Percentiles rank a stretch among this genome's conserved stretches.
Conservation (phyloP, 1,284 basidiomycete species). For the Leucoagaricus sp. region DNA sequence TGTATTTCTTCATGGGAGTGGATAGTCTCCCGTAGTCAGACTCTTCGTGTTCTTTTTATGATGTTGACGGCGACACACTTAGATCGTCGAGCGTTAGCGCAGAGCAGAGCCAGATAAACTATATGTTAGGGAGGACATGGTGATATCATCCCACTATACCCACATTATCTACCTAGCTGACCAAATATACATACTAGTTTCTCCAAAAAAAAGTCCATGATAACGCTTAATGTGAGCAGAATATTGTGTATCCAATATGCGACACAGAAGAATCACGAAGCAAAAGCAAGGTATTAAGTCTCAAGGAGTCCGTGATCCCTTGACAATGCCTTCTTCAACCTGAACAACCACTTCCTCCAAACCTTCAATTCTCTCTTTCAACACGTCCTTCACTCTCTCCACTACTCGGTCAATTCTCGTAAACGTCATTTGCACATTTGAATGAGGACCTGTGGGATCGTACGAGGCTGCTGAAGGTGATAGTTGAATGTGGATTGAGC, state of each 20-base stretch:
- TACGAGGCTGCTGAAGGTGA: slow-evolving; percentile 53
- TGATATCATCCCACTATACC: too few relatives aligned
- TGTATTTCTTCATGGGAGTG: too few relatives aligned
- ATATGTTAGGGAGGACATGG: too few relatives aligned
- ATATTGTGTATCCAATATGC: background rate
- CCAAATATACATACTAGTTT: too few relatives aligned
- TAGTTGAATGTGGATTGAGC: slow-evolving; percentile 89
- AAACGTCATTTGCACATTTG: slow-evolving; percentile 49
- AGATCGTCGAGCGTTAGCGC: too few relatives aligned
- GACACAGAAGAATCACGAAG: background rate
- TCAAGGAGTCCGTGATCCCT: slow-evolving; percentile 30
- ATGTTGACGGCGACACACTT: too few relatives aligned
- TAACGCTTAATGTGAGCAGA: too few relatives aligned
- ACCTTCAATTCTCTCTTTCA: slow-evolving; percentile 74
- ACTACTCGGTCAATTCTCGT: slow-evolving; percentile 71
- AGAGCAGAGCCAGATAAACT: too few relatives aligned
- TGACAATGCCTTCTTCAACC: slow-evolving; percentile 49
- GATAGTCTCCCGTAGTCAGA: too few relatives aligned
- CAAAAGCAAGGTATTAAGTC: background rate
- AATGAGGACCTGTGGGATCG: slow-evolving; percentile 58
- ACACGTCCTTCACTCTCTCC: slow-evolving; percentile 69
- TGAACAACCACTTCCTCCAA: slow-evolving; percentile 89
- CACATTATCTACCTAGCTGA: too few relatives aligned
- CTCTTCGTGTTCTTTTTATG: too few relatives aligned
- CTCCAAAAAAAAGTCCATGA: too few relatives aligned